Percentiles rank a stretch among this genome's conserved stretches.
These are phyloP conservation scores for Solanum ossicruentum DNA, from an alignment of 257 asterid species.

Conservation along the genomic window DNA sequence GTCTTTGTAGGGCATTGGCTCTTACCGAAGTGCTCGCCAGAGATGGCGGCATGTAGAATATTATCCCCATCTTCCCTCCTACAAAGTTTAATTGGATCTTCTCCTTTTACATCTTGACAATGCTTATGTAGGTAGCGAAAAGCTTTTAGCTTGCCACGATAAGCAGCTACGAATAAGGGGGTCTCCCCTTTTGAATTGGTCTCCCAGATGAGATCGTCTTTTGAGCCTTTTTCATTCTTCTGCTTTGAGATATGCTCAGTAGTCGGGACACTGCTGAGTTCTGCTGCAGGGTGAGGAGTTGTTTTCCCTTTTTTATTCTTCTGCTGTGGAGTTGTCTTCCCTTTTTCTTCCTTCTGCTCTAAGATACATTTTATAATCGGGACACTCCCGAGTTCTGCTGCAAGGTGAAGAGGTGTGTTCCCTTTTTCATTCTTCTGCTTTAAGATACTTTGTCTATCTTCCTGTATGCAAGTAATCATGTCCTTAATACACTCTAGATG, in stretches of 20 bases:
- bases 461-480: slow-evolving; percentile 7
- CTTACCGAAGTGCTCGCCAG: slow-evolving; percentile 33
- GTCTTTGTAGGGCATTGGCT: not conserved
- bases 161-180: slow-evolving; percentile 38
- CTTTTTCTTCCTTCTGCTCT: not conserved
- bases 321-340: slow-evolving; percentile 8
- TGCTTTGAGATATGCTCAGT: not conserved
- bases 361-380: not conserved
- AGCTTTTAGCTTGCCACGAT: slow-evolving; percentile 13
- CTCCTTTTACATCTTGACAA: not conserved
- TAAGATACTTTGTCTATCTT: not conserved
- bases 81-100: slow-evolving; percentile 6
- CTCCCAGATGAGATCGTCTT: not conserved
- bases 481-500: not conserved
- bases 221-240: too few species aligned
- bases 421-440: slow-evolving; percentile 4
- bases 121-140: slow-evolving; percentile 10
- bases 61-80: slow-evolving; percentile 30
- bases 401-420: slow-evolving; percentile 35
- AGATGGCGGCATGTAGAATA: slow-evolving; percentile 25
- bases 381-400: slow-evolving; percentile 26
- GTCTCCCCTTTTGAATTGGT: slow-evolving; percentile 26
- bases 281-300: slow-evolving; percentile 39
- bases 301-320: slow-evolving; percentile 25
- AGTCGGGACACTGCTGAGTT: slow-evolving; percentile 8